Evolutionary conservation across 148 eudicot species (phyloP), one percentile per base, ranked within the genome.

Genomic region (Cornus suecica): DNA sequence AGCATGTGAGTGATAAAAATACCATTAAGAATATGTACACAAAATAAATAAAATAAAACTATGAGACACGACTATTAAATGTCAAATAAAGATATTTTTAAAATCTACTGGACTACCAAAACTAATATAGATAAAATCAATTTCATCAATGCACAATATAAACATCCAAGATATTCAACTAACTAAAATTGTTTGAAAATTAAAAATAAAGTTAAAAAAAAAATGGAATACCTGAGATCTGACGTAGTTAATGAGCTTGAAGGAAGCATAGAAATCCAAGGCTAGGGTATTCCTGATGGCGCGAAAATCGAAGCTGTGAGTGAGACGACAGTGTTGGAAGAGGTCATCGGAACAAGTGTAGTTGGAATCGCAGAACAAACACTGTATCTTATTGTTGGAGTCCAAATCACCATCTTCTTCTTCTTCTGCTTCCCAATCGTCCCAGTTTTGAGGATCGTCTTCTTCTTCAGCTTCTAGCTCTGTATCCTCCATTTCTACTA

Each of bases 211-310:
- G 9, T 37, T 32, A 32, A 32, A 32, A 32, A 37, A 37, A 37
- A 3, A 37, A 37, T 37, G n/a, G n/a, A n/a, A 24, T 74, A 87
- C 90, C 90, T 87, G 86, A 34, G 86, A 76, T 80, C 99, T 83
- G 68, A 94, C 74, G 70, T 85, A 94, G 75, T 94, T 94, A 82
- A 94, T 84, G 79, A 94, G 94, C 92, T 89, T 94, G 76, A 94
- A 88, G 80, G 82, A 83, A 30, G 78, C 90, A 80, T 94, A 94
- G 75, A 94, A 90, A 72, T 90, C 96, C 89, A 94, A 86, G 4
- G 25, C 64, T 61, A 89, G 68, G 13, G 73, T 73, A 65, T 79
- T 86, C 87, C 71, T 88, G 58, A 92, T 60, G 5, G 24, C 71
- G 23, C 34, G 14, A 65, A 94, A 89, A 84, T 94, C 87, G 32